Conservation (phyloP, 1,284 basidiomycete genomes). For the Malassezia restricta region DNA sequence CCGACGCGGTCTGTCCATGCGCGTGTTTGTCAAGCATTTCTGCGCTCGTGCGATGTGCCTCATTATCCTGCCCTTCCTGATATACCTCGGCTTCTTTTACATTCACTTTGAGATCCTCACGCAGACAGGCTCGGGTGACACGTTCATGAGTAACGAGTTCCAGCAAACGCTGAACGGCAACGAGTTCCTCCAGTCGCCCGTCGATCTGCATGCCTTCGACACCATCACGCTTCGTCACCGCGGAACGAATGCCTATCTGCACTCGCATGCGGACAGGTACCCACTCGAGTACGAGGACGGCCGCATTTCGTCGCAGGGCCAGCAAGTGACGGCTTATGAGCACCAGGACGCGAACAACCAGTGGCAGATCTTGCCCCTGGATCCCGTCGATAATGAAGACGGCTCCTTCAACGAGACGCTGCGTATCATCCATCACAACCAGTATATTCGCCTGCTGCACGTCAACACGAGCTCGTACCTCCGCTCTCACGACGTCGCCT, state of each 20-base stretch:
- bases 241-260: conserved; percentile 79
- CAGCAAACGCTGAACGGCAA: conserved; percentile 90
- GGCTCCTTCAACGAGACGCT: conserved; percentile 55
- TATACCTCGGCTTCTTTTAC: conserved; percentile 95
- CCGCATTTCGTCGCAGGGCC: conserved; percentile 86
- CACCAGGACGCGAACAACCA: conserved; percentile 85
- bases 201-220: conserved; percentile 88
- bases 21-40: conserved; percentile 82
- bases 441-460: conserved; percentile 78
- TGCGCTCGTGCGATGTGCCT: conserved; percentile 71
- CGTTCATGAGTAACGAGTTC: conserved; percentile 95
- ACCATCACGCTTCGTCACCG: conserved; percentile 77
- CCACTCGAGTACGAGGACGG: conserved; percentile 92
- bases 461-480: conserved; percentile 70
- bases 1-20: conserved; percentile 58
- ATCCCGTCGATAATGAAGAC: conserved; percentile 54
- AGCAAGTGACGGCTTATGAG: conserved; percentile 96
- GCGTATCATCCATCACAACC: conserved; percentile 74
- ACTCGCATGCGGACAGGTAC: conserved; percentile 80
- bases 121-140: conserved; percentile 82
- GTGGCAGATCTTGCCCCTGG: conserved; percentile 91
- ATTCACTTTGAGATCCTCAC: conserved; percentile 82
- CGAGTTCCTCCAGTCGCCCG: conserved; percentile 74
- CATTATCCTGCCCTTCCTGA: conserved; percentile 70
- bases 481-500: conserved; percentile 92